Percentiles rank a stretch among this genome's conserved stretches.
Conservation (phyloP, 2,329 filamentous ascomycete species). For the Cercospora sp. region DNA sequence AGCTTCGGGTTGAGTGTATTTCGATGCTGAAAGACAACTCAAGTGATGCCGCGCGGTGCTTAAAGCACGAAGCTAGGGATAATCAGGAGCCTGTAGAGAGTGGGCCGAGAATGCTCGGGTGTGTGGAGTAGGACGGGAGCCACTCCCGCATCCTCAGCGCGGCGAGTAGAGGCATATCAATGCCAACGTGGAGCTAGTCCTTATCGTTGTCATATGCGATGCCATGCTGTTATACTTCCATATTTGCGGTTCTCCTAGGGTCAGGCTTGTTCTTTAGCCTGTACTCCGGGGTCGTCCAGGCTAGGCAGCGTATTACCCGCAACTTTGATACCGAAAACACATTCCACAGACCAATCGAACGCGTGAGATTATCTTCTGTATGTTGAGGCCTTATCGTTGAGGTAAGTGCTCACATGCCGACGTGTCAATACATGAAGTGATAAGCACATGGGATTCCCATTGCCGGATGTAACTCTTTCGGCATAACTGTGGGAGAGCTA, state of each 20-base stretch:
- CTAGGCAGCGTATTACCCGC: background rate
- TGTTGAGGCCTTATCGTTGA: background rate
- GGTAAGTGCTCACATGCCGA: background rate
- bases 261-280: conserved; percentile 11
- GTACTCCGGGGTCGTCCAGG: background rate
- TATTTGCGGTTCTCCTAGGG: background rate
- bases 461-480: background rate
- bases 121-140: background rate
- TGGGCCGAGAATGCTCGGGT: background rate
- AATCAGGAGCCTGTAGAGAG: background rate
- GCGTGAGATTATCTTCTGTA: background rate
- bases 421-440: background rate
- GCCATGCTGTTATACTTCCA: conserved; percentile 1
- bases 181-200: background rate
- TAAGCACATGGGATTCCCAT: background rate
- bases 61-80: background rate
- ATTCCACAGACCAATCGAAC: conserved; percentile 1
- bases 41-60: background rate
- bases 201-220: conserved; percentile 9
- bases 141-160: background rate
- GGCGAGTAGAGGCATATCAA: conserved; percentile 5
- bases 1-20: background rate
- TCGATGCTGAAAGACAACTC: background rate
- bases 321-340: conserved; percentile 10
- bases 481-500: conserved; percentile 7